Percentiles rank a stretch among this genome's conserved stretches.
phyloP scores from a whole-genome alignment of 441 rosid genomes.

The Jatropha podagrica region DNA sequence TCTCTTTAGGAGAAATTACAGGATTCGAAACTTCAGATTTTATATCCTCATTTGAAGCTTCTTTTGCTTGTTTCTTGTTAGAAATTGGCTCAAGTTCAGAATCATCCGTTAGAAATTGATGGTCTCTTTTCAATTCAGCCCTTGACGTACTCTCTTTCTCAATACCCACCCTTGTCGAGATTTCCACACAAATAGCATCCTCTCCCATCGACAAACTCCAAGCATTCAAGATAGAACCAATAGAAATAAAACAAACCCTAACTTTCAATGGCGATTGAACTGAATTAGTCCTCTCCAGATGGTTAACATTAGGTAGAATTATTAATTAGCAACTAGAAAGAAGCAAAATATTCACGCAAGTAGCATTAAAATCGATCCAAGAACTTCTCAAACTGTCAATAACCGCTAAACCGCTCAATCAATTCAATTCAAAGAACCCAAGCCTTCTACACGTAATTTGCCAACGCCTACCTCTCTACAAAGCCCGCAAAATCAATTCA shows the following conservation, averaged over 20 bases:
- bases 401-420: conserved; percentile 16
- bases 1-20: conserved; percentile 52
- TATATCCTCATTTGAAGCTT: conserved; percentile 65
- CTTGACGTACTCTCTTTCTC: conserved; percentile 30
- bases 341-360: background rate
- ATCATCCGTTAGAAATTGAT: conserved; percentile 28
- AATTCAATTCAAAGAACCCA: conserved; percentile 10
- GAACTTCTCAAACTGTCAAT: background rate
- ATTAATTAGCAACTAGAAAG: conserved; percentile 8
- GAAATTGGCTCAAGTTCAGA: conserved; percentile 32
- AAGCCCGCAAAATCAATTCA: conserved; percentile 18
- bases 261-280: conserved; percentile 19
- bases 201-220: conserved; percentile 48
- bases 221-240: conserved; percentile 37
- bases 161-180: conserved; percentile 26
- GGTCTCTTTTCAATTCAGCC: conserved; percentile 51
- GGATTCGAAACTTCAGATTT: conserved; percentile 88
- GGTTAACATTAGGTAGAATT: background rate
- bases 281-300: background rate
- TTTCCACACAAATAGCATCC: conserved; percentile 42
- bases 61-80: conserved; percentile 61
- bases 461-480: conserved; percentile 16
- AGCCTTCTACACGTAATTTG: conserved; percentile 7
- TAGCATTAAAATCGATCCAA: background rate
- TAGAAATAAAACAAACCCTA: conserved; percentile 14